Percentiles rank a stretch among this genome's conserved stretches.
phyloP scores from a whole-genome alignment of 2,329 filamentous ascomycete species.

The Arthrobotrys sphaeroides region DNA sequence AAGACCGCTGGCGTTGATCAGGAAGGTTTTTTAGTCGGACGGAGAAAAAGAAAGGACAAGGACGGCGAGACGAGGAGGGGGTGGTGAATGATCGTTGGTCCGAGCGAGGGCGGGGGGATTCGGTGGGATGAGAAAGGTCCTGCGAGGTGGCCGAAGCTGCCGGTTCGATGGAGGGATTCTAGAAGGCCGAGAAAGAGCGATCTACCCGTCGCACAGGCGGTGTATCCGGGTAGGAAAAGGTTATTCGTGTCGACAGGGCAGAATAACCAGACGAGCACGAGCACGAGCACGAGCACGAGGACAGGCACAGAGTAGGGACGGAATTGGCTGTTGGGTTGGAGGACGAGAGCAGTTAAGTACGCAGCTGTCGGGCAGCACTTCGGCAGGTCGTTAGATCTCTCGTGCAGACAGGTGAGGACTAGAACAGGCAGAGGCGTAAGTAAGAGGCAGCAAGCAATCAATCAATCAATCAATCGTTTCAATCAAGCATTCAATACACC shows the following conservation, averaged over 20 bases:
- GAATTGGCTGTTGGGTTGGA: background rate
- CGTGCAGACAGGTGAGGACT: background rate
- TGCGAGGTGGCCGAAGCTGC: constrained; percentile 51
- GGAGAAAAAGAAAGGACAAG: constrained; percentile 51
- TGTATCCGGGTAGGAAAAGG: background rate
- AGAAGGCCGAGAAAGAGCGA: constrained; percentile 8
- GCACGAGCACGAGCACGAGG: too few relatives aligned
- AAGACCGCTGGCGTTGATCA: background rate
- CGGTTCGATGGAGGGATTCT: background rate
- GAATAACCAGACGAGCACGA: too few relatives aligned
- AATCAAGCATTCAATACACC: too few relatives aligned
- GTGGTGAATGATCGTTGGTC: constrained; percentile 53
- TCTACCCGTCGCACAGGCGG: constrained; percentile 46
- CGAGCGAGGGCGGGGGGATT: constrained; percentile 36
- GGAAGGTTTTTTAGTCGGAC: constrained; percentile 11
- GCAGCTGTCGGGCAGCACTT: too few relatives aligned
- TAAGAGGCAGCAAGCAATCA: background rate
- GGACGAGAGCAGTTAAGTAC: background rate
- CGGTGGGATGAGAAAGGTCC: constrained; percentile 41
- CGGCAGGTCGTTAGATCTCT: background rate
- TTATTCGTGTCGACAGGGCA: constrained; percentile 7
- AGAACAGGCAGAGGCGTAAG: background rate
- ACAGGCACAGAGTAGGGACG: too few relatives aligned
- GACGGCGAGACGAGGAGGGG: constrained; percentile 24
- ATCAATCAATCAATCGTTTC: background rate